Evolutionary conservation across 2,329 filamentous ascomycete species (phyloP), one percentile per base, ranked within the genome.

Genomic region (Apiospora hydei): DNA sequence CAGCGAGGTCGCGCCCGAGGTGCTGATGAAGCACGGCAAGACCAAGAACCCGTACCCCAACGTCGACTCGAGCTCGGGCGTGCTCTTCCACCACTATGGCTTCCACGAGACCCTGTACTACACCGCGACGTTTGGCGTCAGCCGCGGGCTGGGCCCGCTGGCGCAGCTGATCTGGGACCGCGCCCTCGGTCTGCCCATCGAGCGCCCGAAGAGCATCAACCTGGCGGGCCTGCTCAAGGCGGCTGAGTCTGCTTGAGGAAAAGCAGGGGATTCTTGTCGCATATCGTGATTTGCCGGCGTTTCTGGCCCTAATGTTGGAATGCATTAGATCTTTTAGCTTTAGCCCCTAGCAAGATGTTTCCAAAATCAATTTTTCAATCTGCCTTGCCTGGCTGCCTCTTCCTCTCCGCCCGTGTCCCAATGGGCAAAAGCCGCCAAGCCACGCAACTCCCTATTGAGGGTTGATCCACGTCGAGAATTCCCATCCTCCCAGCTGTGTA

Each of bases 101-200:
- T 98, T 99, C 91, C 93, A 94, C 82, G 94, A 98, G 86, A 98
- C 96, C 0, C 88, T 98, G 14, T 99, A 98, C 88, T 99, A 98
- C 86, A 92, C 91, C 4, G 91, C 90, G 72, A 92, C 91, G 0
- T 93, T 93, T 75, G 91, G 91, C 74, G 91, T 93, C 16, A 91
- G 89, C 73, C 85, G 91, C 77, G 91, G 91, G 70, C 86, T 99
- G 21, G 96, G 96, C 10, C 96, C 96, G 30, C 88, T 99, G 68
- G 95, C 95, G 61, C 96, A 99, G 84, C 88, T 99, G 75, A 93
- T 99, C 81, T 98, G 96, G 96, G 96, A 98, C 82, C 90, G 96
- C 69, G 95, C 95, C 21, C 85, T 99, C 74, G 96, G 96, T 70
- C 86, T 98, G 81, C 96, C 96, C 14, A 99, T 99, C 80, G 96